Evolutionary conservation across 1,139 yeast genomes (phyloP), one percentile per base, ranked within the genome.

Genomic region (Kodamaea arcana): DNA sequence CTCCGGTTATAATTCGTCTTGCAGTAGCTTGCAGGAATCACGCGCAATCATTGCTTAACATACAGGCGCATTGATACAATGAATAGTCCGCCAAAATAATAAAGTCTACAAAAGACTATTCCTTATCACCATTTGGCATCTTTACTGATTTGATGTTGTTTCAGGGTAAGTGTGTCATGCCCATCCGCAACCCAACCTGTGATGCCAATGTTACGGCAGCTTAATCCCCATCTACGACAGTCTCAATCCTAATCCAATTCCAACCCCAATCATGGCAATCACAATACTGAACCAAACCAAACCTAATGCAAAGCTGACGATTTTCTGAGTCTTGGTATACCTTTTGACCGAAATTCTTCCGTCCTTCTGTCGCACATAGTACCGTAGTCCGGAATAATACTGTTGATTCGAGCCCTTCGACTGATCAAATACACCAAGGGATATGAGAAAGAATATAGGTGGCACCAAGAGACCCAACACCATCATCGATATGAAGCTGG

Each of bases 181-280:
- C n/a, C n/a, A n/a, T n/a, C n/a, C n/a, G n/a, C n/a, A n/a, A n/a
- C n/a, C n/a, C n/a, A n/a, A n/a, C n/a, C n/a, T n/a, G n/a, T n/a
- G n/a, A n/a, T n/a, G n/a, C n/a, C n/a, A n/a, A n/a, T n/a, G n/a
- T n/a, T n/a, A n/a, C n/a, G n/a, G n/a, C n/a, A n/a, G n/a, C n/a
- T n/a, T n/a, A n/a, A n/a, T n/a, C n/a, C n/a, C n/a, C n/a, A n/a
- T n/a, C n/a, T n/a, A n/a, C n/a, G n/a, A n/a, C n/a, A n/a, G n/a
- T 14, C 28, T 15, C 28, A 14, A 13, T 12, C 28, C 28, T 11
- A 58, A 38, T 13, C 69, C 72, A 18, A 68, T 41, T 0, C 72
- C 71, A 5, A 67, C 63, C 0, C 67, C 72, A 13, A 68, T 62
- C 72, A 66, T 64, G 11, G 70, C 65, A 18, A 66, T 39, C 4